phyloP scores from a whole-genome alignment of 2,329 filamentous ascomycete species.

The Claviceps sp. region DNA sequence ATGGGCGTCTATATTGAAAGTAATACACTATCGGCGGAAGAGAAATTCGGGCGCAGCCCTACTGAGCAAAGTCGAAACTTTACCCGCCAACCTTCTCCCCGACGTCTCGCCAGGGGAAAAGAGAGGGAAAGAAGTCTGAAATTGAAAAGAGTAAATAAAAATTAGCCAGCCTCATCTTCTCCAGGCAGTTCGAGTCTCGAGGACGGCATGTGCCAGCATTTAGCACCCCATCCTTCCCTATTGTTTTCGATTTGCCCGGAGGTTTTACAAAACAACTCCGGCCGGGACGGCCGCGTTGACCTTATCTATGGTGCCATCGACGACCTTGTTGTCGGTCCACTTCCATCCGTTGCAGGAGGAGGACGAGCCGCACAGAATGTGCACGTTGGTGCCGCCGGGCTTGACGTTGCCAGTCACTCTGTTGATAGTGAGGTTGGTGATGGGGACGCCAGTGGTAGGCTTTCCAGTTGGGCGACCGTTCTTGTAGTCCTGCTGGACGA shows the following conservation, averaged over 20 bases:
- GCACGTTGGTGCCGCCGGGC: not conserved
- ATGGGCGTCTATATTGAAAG: not conserved
- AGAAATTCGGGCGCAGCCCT: not conserved
- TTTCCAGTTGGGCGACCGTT: constrained; percentile 32
- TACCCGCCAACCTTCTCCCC: not conserved
- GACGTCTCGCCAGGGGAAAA: not conserved
- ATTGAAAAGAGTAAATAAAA: not conserved
- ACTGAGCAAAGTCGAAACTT: not conserved
- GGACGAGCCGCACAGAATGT: not conserved
- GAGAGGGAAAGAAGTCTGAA: not conserved
- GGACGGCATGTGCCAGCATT: not conserved
- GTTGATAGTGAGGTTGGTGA: constrained; percentile 32
- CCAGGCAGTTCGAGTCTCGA: not conserved
- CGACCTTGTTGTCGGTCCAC: not conserved
- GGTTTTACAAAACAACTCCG: constrained; percentile 4
- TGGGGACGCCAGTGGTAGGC: constrained; percentile 36
- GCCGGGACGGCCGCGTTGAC: not conserved
- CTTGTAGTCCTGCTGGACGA: constrained; percentile 32
- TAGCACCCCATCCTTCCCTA: not conserved
- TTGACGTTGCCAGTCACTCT: constrained; percentile 2
- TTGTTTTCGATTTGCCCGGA: not conserved
- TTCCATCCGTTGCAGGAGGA: not conserved
- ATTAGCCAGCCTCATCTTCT: not conserved
- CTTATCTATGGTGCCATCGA: not conserved
- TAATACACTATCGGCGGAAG: not conserved